Evolutionary conservation across 768 basidiomycete species (phyloP).

Genomic region (Steccherinum ochraceum): DNA sequence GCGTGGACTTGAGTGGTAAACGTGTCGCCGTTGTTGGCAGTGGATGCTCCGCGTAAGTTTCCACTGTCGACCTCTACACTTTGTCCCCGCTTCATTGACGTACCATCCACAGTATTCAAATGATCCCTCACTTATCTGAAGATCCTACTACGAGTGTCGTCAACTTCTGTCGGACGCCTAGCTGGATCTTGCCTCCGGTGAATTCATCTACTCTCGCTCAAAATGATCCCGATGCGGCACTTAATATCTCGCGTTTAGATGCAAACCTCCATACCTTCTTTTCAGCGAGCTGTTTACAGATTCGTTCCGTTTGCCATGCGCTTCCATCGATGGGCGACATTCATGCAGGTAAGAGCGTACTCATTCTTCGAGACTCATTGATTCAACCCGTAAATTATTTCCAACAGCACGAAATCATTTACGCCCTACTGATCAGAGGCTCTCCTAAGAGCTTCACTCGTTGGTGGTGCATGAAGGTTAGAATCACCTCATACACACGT

Average conservation of each 20-base stretch:
- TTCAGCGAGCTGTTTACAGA: too few species aligned
- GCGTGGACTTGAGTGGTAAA: slow-evolving; percentile 20
- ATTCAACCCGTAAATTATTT: too few species aligned
- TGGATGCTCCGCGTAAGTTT: slow-evolving; percentile 20
- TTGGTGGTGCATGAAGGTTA: too few species aligned
- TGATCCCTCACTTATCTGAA: slow-evolving; percentile 18
- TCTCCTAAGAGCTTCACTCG: too few species aligned
- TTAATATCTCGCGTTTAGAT: too few species aligned
- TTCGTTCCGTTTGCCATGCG: slow-evolving; percentile 6
- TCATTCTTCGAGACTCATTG: too few species aligned
- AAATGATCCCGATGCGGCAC: too few species aligned
- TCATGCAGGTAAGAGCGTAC: slow-evolving; percentile 10
- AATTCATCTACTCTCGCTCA: slow-evolving; percentile 1
- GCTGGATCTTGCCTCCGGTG: slow-evolving; percentile 20
- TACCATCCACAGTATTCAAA: slow-evolving; percentile 16
- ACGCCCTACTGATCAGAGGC: too few species aligned
- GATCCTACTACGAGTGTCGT: slow-evolving; percentile 17
- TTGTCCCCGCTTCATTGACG: not conserved
- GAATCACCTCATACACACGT: too few species aligned
- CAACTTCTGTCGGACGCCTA: slow-evolving; percentile 24
- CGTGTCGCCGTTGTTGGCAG: slow-evolving; percentile 27
- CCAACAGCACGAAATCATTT: too few species aligned
- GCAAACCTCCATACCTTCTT: too few species aligned
- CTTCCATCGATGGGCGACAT: slow-evolving; percentile 3
- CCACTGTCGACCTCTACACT: not conserved